Base-by-base conservation (phyloP, 192 early-diverging fungal species). In the Mortierella antarctica region DNA sequence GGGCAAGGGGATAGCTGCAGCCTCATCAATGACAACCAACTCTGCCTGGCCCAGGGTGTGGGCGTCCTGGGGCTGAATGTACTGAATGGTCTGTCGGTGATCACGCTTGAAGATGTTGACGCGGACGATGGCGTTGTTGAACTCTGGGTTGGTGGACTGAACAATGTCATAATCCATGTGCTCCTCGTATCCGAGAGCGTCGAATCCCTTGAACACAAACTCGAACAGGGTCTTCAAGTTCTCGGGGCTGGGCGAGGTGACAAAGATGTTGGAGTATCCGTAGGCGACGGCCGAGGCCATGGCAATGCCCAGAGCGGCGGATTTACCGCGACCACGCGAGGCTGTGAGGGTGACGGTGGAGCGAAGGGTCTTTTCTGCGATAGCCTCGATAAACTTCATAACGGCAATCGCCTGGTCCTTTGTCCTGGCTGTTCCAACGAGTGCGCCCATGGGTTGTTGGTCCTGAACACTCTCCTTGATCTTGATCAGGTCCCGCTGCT, bases 251-350 rank as follows among this genome's bases (percentile, higher is more conserved):
- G 98, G 98, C 15, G 96, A 97, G 2, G 98, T 98, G 72, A 99
- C 94, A 87, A 99, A 99, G 70, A 99, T 97, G 84, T 99, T 99
- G 65, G 95, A 96, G 85, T 99, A 99, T 44, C 98, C 98, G 84
- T 97, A 98, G 0, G 97, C 94, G n/a, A 99, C 88, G 14, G 98
- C 98, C 2, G 95, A 92, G 17, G 96, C 96, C 77, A 99, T 94
- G 18, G 96, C 89, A 53, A 99, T 90, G 12, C 98, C 98, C 46
- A 99, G 88, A 2, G 97, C 93, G 0, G 98, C 98, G 2, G 97
- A 98, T 85, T 99, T 99, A 73, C 98, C 98, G 63, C 98, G 92
- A 68, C 98, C 98, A 86, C 98, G 95, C 9, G 93, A 88, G 14
- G 98, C 98, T 0, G 98, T 99, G 71, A 99, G 86, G 7, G 95